These are phyloP conservation scores for Inga laurina DNA, from an alignment of 306 rosid species.

Conservation along the genomic window DNA sequence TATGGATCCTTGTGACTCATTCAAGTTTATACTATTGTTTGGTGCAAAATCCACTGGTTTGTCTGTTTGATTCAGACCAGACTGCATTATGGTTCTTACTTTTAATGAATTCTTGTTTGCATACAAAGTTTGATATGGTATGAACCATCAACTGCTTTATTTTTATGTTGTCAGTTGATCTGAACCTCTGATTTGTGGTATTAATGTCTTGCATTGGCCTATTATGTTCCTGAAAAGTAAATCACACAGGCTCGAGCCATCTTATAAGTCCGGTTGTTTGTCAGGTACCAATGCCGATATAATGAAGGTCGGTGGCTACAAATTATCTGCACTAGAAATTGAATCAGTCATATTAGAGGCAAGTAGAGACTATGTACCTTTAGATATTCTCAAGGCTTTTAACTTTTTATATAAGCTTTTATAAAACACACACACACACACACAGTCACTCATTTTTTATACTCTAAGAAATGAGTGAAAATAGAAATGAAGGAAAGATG, in stretches of 20 bases:
- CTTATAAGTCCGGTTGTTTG: slow-evolving; percentile 10
- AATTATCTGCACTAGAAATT: slow-evolving; percentile 87
- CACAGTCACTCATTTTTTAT: background rate
- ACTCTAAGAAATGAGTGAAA: background rate
- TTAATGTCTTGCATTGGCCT: background rate
- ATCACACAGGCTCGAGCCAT: background rate
- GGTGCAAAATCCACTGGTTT: background rate
- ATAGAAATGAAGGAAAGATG: background rate
- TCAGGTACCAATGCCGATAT: slow-evolving; percentile 90
- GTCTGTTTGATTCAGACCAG: background rate
- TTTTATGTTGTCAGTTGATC: background rate
- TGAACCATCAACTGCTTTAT: background rate
- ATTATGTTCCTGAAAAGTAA: background rate
- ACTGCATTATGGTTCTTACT: background rate
- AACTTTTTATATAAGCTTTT: background rate
- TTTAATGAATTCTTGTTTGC: background rate
- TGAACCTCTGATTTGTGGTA: background rate
- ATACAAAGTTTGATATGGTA: background rate
- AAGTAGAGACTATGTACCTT: slow-evolving; percentile 29
- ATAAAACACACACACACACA: background rate
- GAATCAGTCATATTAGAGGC: slow-evolving; percentile 88
- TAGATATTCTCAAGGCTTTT: background rate
- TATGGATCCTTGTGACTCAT: background rate
- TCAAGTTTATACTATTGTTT: background rate
- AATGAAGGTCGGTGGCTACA: slow-evolving; percentile 95